Base-by-base conservation (phyloP, 2,329 filamentous ascomycete genomes). In the Pseudomassariella vexata region DNA sequence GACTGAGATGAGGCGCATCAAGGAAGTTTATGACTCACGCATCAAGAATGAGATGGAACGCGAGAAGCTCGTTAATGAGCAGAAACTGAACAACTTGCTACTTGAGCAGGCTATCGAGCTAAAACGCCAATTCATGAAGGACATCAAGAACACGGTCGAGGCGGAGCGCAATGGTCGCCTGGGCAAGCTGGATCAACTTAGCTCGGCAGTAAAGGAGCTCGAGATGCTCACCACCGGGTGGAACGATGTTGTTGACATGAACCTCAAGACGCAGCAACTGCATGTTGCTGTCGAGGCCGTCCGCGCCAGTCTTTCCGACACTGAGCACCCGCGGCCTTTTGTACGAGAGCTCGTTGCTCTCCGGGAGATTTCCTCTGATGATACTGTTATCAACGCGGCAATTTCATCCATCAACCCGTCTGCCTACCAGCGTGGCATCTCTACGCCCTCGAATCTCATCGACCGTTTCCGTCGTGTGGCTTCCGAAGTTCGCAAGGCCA, bases 401-500 rank as follows among this genome's bases (percentile, higher is more conserved):
- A 94, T 98, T 49, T 84, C 85, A n/a, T 94, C 88, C 19, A 94
- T 98, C 61, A 94, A 94, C 67, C 92, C 92, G 3, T 68, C 76
- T 9, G 87, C 92, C 14, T 98, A 98, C 67, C 92, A 96, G 64
- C 82, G 82, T 35, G 92, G 92, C 37, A 80, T 98, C 36, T 79
- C 88, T 16, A 87, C 84, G 10, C 70, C 85, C 0, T 73, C 88
- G 15, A 85, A 94, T 59, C 77, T 98, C 20, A 85, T 96, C 46
- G 92, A 98, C 62, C 82, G 92, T 41, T 98, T 98, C 81, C 82
- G 92, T 25, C 84, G 88, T 30, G 92, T 98, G 11, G 86, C 92
- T 3, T 67, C 69, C 35, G 92, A 98, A 65, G 92, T 98, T 24
- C 79, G 92, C 57, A 98, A 98, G 70, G 92, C 92, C 14, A 83